These are phyloP conservation scores for Colletotrichum neosansevieriae DNA, from an alignment of 2,329 filamentous ascomycete species.

Conservation along the genomic window DNA sequence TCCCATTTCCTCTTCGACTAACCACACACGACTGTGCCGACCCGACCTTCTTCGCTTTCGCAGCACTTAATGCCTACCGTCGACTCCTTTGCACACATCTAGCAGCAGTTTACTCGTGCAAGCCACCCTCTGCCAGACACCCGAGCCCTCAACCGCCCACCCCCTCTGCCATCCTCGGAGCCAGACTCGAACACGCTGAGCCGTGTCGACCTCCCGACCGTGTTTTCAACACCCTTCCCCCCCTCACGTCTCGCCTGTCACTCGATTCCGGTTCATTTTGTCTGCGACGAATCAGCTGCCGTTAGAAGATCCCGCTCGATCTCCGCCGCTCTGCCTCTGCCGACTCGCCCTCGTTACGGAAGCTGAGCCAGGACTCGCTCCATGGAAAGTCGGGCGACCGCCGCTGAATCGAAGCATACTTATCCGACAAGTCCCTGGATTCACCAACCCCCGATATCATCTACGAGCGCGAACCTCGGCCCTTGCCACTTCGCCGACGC, in stretches of 20 bases:
- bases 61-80: conserved; percentile 21
- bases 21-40: conserved; percentile 13
- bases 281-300: conserved; percentile 15
- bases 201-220: conserved; percentile 21
- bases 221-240: neutral
- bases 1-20: conserved; percentile 8
- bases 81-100: conserved; percentile 19
- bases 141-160: conserved; percentile 27
- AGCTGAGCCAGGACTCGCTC: conserved; percentile 51
- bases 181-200: conserved; percentile 32
- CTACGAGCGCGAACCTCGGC: conserved; percentile 44
- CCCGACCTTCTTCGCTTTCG: conserved; percentile 5
- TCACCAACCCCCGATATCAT: conserved; percentile 45
- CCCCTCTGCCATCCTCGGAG: conserved; percentile 22
- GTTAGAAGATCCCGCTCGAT: conserved; percentile 26
- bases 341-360: conserved; percentile 37
- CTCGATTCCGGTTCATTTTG: neutral
- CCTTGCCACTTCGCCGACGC: conserved; percentile 41
- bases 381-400: conserved; percentile 65
- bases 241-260: conserved; percentile 15
- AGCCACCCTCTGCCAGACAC: conserved; percentile 18
- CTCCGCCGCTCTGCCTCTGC: conserved; percentile 32
- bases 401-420: conserved; percentile 62
- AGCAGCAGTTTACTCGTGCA: conserved; percentile 34
- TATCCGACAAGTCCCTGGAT: conserved; percentile 58